Conservation (phyloP, 495 filamentous ascomycete genomes). For the Daldinia vernicosa region DNA sequence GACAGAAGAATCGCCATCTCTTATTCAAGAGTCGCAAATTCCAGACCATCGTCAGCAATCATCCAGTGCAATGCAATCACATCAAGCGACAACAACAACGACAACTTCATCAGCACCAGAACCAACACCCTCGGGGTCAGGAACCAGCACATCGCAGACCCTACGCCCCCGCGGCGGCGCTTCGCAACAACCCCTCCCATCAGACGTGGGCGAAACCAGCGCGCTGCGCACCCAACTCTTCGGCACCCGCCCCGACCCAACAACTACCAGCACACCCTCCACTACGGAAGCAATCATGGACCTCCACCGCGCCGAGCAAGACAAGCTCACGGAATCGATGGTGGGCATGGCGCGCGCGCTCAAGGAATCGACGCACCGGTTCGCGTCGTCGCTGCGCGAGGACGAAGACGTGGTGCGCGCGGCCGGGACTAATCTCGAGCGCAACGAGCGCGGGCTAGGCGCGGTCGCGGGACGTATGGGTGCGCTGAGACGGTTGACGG, state of each 20-base stretch:
- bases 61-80: slow-evolving; percentile 15
- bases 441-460: slow-evolving; percentile 76
- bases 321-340: slow-evolving; percentile 82
- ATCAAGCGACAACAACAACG: slow-evolving; percentile 17
- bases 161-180: slow-evolving; percentile 40
- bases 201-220: slow-evolving; percentile 39
- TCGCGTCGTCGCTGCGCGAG: slow-evolving; percentile 73
- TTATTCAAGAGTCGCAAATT: slow-evolving; percentile 35
- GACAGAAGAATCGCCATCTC: slow-evolving; percentile 16
- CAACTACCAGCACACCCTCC: slow-evolving; percentile 34
- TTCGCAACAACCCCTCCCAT: slow-evolving; percentile 23
- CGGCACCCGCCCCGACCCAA: slow-evolving; percentile 36
- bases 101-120: neutral
- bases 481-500: slow-evolving; percentile 73
- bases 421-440: slow-evolving; percentile 77
- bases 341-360: slow-evolving; percentile 79
- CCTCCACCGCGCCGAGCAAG: slow-evolving; percentile 80
- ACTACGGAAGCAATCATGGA: slow-evolving; percentile 73
- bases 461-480: slow-evolving; percentile 79
- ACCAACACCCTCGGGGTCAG: slow-evolving; percentile 13
- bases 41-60: slow-evolving; percentile 5
- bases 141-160: slow-evolving; percentile 42
- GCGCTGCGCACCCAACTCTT: slow-evolving; percentile 51
- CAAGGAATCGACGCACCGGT: slow-evolving; percentile 75
- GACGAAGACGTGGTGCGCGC: slow-evolving; percentile 75